phyloP scores from a whole-genome alignment of 345 rosid genomes.

The Leavenworthia alabamica region DNA sequence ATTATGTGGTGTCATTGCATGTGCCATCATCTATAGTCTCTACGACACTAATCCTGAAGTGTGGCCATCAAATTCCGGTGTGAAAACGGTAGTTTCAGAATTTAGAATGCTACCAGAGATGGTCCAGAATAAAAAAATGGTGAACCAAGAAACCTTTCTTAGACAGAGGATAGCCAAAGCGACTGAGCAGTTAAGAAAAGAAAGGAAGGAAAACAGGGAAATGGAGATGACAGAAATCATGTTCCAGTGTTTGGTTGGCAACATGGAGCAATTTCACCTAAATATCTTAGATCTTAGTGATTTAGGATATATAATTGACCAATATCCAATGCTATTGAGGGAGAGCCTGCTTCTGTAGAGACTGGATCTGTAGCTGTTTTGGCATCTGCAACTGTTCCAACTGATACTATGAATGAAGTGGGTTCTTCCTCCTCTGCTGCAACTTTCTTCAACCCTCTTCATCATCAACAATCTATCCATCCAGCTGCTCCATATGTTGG shows the following conservation, averaged over 20 bases:
- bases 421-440: not conserved
- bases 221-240: conserved; percentile 29
- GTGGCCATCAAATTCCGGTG: too few relatives aligned
- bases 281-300: conserved; percentile 32
- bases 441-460: not conserved
- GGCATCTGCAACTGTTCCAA: not conserved
- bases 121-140: conserved; percentile 14
- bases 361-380: not conserved
- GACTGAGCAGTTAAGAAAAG: too few relatives aligned
- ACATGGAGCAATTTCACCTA: not conserved
- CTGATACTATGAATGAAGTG: not conserved
- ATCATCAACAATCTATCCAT: not conserved
- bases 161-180: too few relatives aligned
- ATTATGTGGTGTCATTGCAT: too few relatives aligned
- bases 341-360: too few relatives aligned
- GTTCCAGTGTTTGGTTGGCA: conserved; percentile 24
- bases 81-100: too few relatives aligned
- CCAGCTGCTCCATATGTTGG: not conserved
- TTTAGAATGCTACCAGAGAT: too few relatives aligned
- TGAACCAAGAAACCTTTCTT: not conserved
- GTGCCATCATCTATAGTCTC: too few relatives aligned
- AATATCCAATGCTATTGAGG: conserved; percentile 9
- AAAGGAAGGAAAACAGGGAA: too few relatives aligned
- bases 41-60: too few relatives aligned
- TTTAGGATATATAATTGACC: conserved; percentile 23